phyloP scores from a whole-genome alignment of 805 yeast genomes.

The Cyberlindnera bimundalis region DNA sequence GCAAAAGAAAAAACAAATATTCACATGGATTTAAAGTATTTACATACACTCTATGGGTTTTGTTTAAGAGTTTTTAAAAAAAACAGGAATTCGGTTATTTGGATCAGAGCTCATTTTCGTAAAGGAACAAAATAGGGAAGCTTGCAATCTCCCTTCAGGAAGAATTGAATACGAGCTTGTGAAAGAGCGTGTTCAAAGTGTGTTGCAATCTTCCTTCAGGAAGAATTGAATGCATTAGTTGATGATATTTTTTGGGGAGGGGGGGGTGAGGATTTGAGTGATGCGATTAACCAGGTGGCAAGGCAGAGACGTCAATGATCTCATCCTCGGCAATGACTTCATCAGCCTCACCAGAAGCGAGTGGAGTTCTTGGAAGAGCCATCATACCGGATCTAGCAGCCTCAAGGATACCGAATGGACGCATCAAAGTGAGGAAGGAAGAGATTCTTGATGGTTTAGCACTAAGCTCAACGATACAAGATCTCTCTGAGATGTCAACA shows the following conservation, averaged over 20 bases:
- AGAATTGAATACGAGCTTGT: constrained; percentile 2
- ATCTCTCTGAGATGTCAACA: constrained; percentile 88
- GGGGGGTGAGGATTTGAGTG: too few species aligned
- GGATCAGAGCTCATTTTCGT: neutral
- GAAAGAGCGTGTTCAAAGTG: too few species aligned
- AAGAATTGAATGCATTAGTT: constrained; percentile 8
- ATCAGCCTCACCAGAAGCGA: constrained; percentile 53
- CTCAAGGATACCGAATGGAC: constrained; percentile 95
- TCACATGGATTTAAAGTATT: neutral
- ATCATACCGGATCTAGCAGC: constrained; percentile 98
- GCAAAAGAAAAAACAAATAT: neutral
- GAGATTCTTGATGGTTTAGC: constrained; percentile 92
- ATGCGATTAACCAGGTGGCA: constrained; percentile 85
- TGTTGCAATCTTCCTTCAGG: constrained; percentile 6
- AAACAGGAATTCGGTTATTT: neutral
- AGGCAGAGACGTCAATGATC: constrained; percentile 79
- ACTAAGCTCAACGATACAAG: constrained; percentile 88
- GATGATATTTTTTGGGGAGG: too few species aligned
- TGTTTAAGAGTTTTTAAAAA: neutral
- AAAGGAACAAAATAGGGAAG: neutral
- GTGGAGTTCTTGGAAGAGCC: constrained; percentile 96
- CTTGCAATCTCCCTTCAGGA: constrained; percentile 7
- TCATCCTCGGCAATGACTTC: constrained; percentile 55
- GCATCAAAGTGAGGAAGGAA: constrained; percentile 81
- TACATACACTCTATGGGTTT: neutral